Conservation (phyloP, 306 rosid species). For the Prunus mume region DNA sequence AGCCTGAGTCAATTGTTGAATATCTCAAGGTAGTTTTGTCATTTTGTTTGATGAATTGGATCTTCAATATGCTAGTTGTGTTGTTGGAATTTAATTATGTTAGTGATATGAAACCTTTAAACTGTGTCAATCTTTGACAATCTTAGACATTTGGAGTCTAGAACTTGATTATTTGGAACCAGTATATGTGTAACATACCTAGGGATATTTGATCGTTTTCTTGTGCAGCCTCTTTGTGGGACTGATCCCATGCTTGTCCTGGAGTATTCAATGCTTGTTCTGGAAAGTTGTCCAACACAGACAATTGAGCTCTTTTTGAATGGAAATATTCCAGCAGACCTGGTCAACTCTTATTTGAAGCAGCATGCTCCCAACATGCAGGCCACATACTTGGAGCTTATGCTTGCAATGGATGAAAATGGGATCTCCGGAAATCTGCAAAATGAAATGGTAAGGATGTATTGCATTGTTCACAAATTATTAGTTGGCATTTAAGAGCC, state of each 20-base stretch:
- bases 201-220: constrained; percentile 24
- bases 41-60: constrained; percentile 15
- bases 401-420: constrained; percentile 96
- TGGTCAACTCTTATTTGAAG: constrained; percentile 97
- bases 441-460: constrained; percentile 85
- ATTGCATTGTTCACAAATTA: constrained; percentile 20
- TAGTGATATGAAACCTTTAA: not conserved
- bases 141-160: constrained; percentile 10
- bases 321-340: constrained; percentile 92
- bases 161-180: not conserved
- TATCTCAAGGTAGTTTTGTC: constrained; percentile 82
- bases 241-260: constrained; percentile 93
- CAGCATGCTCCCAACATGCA: constrained; percentile 97
- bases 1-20: constrained; percentile 86
- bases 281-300: constrained; percentile 94
- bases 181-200: not conserved
- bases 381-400: constrained; percentile 85
- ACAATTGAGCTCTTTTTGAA: constrained; percentile 93
- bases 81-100: not conserved
- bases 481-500: not conserved
- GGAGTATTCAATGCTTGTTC: constrained; percentile 92
- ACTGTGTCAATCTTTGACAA: not conserved
- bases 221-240: constrained; percentile 84
- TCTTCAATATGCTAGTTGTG: not conserved
- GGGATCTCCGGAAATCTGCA: constrained; percentile 91